phyloP scores from a whole-genome alignment of 148 eudicot species.

The Chenopodium quinoa region DNA sequence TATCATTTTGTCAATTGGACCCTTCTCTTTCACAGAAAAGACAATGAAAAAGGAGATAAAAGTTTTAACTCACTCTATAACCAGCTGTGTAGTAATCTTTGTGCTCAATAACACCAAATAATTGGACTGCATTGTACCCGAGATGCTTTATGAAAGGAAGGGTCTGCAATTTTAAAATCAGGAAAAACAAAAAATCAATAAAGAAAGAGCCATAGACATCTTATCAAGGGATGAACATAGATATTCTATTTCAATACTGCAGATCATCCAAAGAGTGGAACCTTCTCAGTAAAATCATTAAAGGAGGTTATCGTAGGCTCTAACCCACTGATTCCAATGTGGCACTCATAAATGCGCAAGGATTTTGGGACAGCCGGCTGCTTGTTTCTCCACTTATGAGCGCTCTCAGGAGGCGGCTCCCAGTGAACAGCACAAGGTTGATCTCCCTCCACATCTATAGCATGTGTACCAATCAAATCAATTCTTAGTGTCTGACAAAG shows the following conservation, averaged over 20 bases:
- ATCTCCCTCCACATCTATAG: constrained; percentile 63
- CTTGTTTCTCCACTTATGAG: constrained; percentile 72
- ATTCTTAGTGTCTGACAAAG: constrained; percentile 9
- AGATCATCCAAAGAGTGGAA: constrained; percentile 21
- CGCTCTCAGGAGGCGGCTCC: constrained; percentile 84
- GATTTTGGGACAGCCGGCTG: constrained; percentile 66
- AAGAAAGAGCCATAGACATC: constrained; percentile 1
- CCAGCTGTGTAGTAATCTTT: constrained; percentile 96
- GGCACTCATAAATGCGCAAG: constrained; percentile 91
- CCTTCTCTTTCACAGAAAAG: neutral
- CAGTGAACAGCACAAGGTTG: constrained; percentile 90
- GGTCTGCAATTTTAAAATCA: constrained; percentile 42
- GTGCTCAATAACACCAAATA: constrained; percentile 94
- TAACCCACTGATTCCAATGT: constrained; percentile 81
- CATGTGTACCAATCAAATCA: constrained; percentile 10
- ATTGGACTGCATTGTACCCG: constrained; percentile 90
- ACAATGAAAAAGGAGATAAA: neutral
- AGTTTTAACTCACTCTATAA: constrained; percentile 67
- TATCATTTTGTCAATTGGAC: too few species aligned
- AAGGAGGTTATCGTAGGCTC: constrained; percentile 80
- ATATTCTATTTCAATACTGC: neutral
- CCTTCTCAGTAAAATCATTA: constrained; percentile 70
- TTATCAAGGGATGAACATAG: neutral
- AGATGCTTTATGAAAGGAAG: constrained; percentile 80
- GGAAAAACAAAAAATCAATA: neutral